phyloP scores from a whole-genome alignment of 2,329 filamentous ascomycete species.

The Rosellinia necatrix region DNA sequence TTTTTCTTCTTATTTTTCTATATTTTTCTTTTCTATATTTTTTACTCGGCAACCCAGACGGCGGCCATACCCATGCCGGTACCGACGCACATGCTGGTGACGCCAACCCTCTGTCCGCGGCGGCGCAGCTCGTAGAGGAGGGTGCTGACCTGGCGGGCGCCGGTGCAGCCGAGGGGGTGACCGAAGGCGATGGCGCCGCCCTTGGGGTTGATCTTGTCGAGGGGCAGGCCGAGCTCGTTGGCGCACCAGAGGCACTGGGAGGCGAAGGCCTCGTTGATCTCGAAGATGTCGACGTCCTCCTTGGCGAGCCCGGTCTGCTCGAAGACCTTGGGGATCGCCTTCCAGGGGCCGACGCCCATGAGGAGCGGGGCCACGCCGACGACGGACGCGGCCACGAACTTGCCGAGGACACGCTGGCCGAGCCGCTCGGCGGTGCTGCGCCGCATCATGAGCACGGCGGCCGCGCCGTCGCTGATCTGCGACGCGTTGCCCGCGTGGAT shows the following conservation, averaged over 20 bases:
- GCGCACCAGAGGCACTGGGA: slow-evolving; percentile 93
- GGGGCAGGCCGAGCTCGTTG: slow-evolving; percentile 80
- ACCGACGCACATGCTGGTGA: slow-evolving; percentile 95
- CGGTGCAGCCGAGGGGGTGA: slow-evolving; percentile 92
- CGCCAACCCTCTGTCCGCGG: slow-evolving; percentile 81
- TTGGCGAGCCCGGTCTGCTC: slow-evolving; percentile 83
- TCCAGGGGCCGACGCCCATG: slow-evolving; percentile 96
- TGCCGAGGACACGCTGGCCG: slow-evolving; percentile 87
- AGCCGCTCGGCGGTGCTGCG: slow-evolving; percentile 87
- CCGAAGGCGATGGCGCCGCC: slow-evolving; percentile 96
- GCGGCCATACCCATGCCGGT: slow-evolving; percentile 98
- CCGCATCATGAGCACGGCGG: slow-evolving; percentile 94
- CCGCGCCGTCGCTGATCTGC: slow-evolving; percentile 94
- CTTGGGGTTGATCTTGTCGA: slow-evolving; percentile 94
- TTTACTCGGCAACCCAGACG: slow-evolving; percentile 91
- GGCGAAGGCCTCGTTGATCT: slow-evolving; percentile 99
- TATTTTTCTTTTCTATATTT: no score
- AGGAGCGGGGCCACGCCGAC: slow-evolving; percentile 90
- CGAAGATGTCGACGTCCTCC: slow-evolving; percentile 93
- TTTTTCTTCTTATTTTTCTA: no score
- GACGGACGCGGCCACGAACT: slow-evolving; percentile 83
- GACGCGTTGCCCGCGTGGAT: slow-evolving; percentile 97
- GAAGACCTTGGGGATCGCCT: slow-evolving; percentile 91
- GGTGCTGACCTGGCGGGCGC: slow-evolving; percentile 90
- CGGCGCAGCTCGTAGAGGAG: slow-evolving; percentile 87